Conservation (phyloP, 192 early-diverging fungal genomes). For the Coemansia sp. region DNA sequence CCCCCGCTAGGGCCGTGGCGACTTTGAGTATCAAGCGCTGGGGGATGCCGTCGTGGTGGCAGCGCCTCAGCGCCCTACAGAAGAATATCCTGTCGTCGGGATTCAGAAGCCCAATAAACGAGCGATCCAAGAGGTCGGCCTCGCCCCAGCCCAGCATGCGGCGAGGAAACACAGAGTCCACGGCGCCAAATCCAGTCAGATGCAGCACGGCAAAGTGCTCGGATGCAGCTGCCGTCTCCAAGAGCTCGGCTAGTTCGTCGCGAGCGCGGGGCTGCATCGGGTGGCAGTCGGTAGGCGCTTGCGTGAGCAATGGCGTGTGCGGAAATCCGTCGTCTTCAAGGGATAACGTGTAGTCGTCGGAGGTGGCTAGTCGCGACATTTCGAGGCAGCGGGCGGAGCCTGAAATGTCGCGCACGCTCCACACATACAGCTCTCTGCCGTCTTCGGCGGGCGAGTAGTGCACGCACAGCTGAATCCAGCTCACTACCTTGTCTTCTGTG, state of each 20-base stretch:
- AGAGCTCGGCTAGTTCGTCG: conserved; percentile 19
- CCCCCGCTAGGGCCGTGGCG: background rate
- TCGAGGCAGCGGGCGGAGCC: conserved; percentile 36
- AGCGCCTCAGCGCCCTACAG: conserved; percentile 38
- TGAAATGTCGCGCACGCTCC: conserved; percentile 46
- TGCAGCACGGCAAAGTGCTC: conserved; percentile 38
- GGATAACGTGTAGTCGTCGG: conserved; percentile 30
- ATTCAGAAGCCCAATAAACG: conserved; percentile 38
- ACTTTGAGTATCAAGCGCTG: conserved; percentile 40
- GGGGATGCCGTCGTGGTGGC: conserved; percentile 40
- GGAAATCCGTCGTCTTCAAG: conserved; percentile 48
- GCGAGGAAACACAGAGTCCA: conserved; percentile 49
- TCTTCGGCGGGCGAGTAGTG: conserved; percentile 16
- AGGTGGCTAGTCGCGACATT: conserved; percentile 11
- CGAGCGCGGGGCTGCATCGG: conserved; percentile 12
- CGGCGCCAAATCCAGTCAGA: conserved; percentile 44
- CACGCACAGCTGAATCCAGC: conserved; percentile 47
- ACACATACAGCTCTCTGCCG: conserved; percentile 22
- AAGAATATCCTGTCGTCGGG: conserved; percentile 42
- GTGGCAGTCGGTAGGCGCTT: conserved; percentile 8
- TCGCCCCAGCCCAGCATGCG: conserved; percentile 42
- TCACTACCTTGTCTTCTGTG: conserved; percentile 21
- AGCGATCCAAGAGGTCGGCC: conserved; percentile 35
- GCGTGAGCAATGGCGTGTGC: conserved; percentile 36
- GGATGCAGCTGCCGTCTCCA: conserved; percentile 18